Base-by-base conservation (phyloP, 352 stramenopile species). In the Paralagenidium karlingii region DNA sequence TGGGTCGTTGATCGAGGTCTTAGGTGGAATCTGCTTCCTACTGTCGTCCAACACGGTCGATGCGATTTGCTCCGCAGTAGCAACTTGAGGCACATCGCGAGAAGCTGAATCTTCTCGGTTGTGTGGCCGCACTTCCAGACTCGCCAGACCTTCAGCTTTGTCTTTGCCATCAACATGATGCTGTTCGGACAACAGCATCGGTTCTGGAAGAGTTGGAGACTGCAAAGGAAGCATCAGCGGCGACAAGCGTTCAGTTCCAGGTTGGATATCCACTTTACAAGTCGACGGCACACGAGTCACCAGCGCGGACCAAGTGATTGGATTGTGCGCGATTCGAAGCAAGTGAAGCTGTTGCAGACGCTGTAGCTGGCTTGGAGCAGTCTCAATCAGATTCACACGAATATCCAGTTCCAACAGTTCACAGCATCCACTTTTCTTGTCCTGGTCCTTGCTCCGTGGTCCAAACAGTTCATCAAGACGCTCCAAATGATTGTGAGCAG, bases 401-500 rank as follows among this genome's bases (percentile, higher is more conserved):
- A 82, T 42, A 46, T 83, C 56, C 8, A 86, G 19, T 3, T 52
- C 30, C 1, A 45, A 40, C 7, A 86, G 45, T 20, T 52, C 38
- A n/a, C n/a, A n/a, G n/a, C 33, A 38, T 8, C n/a, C 77, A 21
- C n/a, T 40, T 31, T 12, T 46, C 34, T 49, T 54, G 60, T n/a
- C 52, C 9, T 3, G 25, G 38, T 13, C 56, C 43, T 16, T 57
- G 43, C 5, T 70, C 33, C 13, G 27, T 28, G 2, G 43, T 40
- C 18, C n/a, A n/a, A n/a, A n/a, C n/a, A n/a, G n/a, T n/a, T n/a
- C n/a, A n/a, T n/a, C n/a, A n/a, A n/a, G n/a, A n/a, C n/a, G n/a
- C n/a, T n/a, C n/a, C n/a, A 86, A 39, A 26, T 86, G 77, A 49
- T 86, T 86, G 49, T 86, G 69, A 2, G 67, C 52, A 8, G 75